Conservation (phyloP, 2,329 filamentous ascomycete species). For the Cytospora paraplurivora region DNA sequence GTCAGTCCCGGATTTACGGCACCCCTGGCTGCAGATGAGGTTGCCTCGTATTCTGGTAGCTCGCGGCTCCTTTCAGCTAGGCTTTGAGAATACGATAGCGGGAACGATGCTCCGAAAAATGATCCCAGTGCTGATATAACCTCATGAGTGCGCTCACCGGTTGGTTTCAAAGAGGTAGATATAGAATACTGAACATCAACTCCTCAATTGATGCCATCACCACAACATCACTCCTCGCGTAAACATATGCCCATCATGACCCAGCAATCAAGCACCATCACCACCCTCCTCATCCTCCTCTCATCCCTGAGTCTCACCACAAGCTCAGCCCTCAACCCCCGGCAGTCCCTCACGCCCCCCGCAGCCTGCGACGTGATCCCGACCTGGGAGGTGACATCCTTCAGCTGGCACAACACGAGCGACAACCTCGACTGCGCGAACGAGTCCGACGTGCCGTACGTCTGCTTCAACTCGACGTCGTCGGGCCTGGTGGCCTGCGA, state of each 20-base stretch:
- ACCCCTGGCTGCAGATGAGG: background rate
- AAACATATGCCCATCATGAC: background rate
- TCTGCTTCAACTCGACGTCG: slow-evolving; percentile 19
- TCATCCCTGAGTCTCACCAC: background rate
- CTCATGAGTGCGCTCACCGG: background rate
- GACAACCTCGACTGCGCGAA: slow-evolving; percentile 18
- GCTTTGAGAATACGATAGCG: background rate
- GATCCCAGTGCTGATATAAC: background rate
- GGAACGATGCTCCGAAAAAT: background rate
- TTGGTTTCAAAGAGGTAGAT: background rate
- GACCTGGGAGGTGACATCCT: slow-evolving; percentile 16
- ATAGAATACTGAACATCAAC: background rate
- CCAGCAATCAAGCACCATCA: background rate
- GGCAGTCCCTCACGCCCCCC: slow-evolving; percentile 12
- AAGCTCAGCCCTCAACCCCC: background rate
- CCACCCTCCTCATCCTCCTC: background rate
- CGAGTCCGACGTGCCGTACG: slow-evolving; percentile 6
- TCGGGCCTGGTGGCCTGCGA: slow-evolving; percentile 10
- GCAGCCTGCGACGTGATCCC: slow-evolving; percentile 23
- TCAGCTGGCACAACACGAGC: slow-evolving; percentile 19
- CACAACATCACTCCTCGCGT: background rate
- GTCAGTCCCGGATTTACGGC: background rate
- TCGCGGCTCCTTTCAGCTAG: background rate
- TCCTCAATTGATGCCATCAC: background rate
- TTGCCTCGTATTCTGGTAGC: background rate